Evolutionary conservation across 2,329 filamentous ascomycete genomes (phyloP), one percentile per base, ranked within the genome.

Genomic region (Cordyceps fumosorosea): DNA sequence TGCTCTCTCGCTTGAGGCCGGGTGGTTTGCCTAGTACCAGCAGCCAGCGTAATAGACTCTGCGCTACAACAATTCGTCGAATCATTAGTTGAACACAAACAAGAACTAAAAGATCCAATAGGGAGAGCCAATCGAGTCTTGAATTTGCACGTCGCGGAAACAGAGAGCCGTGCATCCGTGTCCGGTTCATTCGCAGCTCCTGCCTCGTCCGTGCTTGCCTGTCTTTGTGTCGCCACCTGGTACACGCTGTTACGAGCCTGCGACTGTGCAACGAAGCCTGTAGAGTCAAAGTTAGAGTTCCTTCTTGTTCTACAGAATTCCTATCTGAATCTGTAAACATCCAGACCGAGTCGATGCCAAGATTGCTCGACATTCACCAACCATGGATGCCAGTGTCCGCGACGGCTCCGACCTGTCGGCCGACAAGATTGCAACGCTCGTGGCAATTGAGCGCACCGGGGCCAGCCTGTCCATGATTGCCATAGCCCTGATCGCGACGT

Each of bases 401-500:
- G 53, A 37, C 40, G 47, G 50, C 40, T 53, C 51, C 26, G 48
- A 60, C 34, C 71, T 80, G 22, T 71, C 72, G 11, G 60, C 67
- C 4, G 65, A 72, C 8, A 70, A 82, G 63, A 75, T 80, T 47
- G 68, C 76, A 18, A 72, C 75, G 10, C 76, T 84, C 62, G 79
- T 81, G 53, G 73, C 75, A 44, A 76, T 84, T 56, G 83, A 85
- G 70, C 74, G 83, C 62, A 73, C 78, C 20, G 83, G 83, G 5
- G 82, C 82, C 1, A 77, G 79, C 2, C 69, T 85, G 51, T 85
- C 83, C 7, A 73, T 85, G 69, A 68, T 78, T 2, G 81, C 81
- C 1, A 79, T 85, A 16, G 64, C 75, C 20, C 69, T 81, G 10
- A 80, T 84, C 29, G 75, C 84, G 60, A 40, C 80, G 52, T 78